Evolutionary conservation across 805 yeast species (phyloP).

Genomic region (Isabelozyma gotoi): DNA sequence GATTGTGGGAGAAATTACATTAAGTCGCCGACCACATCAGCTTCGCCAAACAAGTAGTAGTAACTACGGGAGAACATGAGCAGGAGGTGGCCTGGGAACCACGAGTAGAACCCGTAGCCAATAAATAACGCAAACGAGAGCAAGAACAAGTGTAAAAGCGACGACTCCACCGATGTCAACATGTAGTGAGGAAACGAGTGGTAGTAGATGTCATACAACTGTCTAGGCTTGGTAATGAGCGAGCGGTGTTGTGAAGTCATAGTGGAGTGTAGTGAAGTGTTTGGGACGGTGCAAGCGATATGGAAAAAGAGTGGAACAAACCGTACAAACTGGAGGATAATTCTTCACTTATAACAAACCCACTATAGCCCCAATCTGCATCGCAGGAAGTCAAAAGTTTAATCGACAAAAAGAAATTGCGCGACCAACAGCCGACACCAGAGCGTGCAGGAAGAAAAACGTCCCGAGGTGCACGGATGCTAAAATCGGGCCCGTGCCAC

Average conservation of each 20-base stretch:
- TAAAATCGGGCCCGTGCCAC: too few relatives aligned
- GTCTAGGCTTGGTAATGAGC: not conserved
- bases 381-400: too few relatives aligned
- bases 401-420: not conserved
- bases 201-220: constrained; percentile 31
- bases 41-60: constrained; percentile 34
- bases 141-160: constrained; percentile 21
- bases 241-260: not conserved
- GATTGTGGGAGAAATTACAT: too few relatives aligned
- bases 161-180: constrained; percentile 47
- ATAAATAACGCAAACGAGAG: constrained; percentile 22
- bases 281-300: not conserved
- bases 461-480: not conserved
- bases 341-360: not conserved
- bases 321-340: too few relatives aligned
- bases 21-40: too few relatives aligned
- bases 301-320: too few relatives aligned
- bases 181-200: constrained; percentile 48
- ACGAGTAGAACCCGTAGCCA: constrained; percentile 26
- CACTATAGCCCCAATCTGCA: not conserved
- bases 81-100: constrained; percentile 24
- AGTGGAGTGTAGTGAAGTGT: not conserved
- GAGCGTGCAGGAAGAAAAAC: too few relatives aligned
- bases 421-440: not conserved
- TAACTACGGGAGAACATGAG: constrained; percentile 29